These are phyloP conservation scores for Sugiyamaella lignohabitans DNA, from an alignment of 805 yeast genomes.

Conservation along the genomic window DNA sequence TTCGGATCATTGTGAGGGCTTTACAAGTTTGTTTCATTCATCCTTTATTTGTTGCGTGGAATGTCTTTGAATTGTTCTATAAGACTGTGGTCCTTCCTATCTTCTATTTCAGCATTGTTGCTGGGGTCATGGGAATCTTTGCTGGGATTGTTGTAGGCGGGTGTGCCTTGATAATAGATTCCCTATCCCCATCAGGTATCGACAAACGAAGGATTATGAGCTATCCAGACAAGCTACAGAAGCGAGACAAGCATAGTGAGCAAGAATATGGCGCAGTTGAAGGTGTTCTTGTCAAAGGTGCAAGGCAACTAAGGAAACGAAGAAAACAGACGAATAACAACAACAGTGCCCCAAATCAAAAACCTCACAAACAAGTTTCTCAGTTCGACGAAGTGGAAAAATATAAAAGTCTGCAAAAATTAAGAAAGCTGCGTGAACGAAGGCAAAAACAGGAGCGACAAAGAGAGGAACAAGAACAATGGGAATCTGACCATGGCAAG, in stretches of 20 bases:
- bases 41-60: conserved; percentile 13
- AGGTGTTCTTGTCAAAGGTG: background rate
- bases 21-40: background rate
- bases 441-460: no score
- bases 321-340: background rate
- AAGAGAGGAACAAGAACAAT: no score
- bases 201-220: background rate
- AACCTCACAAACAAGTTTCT: no score
- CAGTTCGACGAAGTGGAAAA: no score
- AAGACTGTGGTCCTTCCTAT: conserved; percentile 16
- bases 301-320: background rate
- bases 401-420: no score
- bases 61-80: conserved; percentile 11
- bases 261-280: background rate
- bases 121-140: conserved; percentile 17
- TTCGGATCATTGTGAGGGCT: background rate
- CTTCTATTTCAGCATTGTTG: conserved; percentile 18
- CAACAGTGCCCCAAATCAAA: no score
- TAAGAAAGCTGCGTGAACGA: no score
- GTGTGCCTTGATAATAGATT: conserved; percentile 14
- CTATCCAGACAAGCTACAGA: background rate
- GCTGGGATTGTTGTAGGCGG: conserved; percentile 20
- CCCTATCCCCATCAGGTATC: conserved; percentile 10
- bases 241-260: background rate
- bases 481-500: no score